Evolutionary conservation across 2,329 filamentous ascomycete genomes (phyloP).

Genomic region (Daldinia sp.): DNA sequence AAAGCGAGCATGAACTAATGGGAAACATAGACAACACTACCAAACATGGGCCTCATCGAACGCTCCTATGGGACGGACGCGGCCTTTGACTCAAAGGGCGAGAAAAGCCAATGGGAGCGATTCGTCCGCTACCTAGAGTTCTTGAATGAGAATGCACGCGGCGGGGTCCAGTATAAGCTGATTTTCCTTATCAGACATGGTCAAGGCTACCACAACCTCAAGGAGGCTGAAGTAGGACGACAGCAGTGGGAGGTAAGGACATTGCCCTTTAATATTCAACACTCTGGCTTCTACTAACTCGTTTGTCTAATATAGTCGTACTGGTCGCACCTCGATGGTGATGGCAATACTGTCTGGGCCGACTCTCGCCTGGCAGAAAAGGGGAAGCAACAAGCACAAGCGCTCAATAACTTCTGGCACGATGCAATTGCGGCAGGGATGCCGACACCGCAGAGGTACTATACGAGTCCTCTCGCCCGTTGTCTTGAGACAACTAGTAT

Average conservation of each 20-base stretch:
- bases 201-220: slow-evolving; percentile 43
- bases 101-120: slow-evolving; percentile 64
- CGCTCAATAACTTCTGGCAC: slow-evolving; percentile 65
- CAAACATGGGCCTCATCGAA: slow-evolving; percentile 35
- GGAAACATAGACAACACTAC: slow-evolving; percentile 26
- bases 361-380: slow-evolving; percentile 63
- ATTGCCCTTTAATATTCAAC: neutral
- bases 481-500: slow-evolving; percentile 68
- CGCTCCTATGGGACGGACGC: slow-evolving; percentile 40
- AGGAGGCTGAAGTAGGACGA: slow-evolving; percentile 40
- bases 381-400: slow-evolving; percentile 66
- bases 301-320: slow-evolving; percentile 30
- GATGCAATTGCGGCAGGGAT: slow-evolving; percentile 61
- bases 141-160: slow-evolving; percentile 60
- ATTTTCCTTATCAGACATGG: slow-evolving; percentile 41
- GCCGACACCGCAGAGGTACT: slow-evolving; percentile 65
- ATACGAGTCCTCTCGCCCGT: slow-evolving; percentile 69
- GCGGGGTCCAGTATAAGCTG: slow-evolving; percentile 62
- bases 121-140: slow-evolving; percentile 61
- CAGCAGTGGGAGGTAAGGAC: slow-evolving; percentile 39
- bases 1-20: slow-evolving; percentile 12
- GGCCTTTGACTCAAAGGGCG: slow-evolving; percentile 29
- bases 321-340: slow-evolving; percentile 56
- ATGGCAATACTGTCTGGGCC: slow-evolving; percentile 55
- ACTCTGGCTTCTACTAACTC: neutral